Base-by-base conservation (phyloP, 257 asterid species). In the Rhazya stricta region DNA sequence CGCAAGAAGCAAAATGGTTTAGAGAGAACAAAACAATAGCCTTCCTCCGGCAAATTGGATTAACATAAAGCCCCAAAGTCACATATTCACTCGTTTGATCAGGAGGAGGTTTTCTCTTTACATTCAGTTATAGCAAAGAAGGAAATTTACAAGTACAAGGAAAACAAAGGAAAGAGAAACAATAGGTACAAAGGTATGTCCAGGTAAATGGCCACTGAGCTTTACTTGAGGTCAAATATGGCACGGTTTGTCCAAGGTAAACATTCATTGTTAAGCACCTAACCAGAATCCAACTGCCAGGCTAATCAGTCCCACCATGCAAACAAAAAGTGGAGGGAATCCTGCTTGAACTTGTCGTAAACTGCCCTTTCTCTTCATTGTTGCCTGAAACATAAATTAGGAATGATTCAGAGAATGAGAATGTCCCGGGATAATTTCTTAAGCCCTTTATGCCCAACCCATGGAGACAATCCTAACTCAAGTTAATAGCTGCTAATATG, bases 291-390 rank as follows among this genome's bases (percentile, higher is more conserved):
- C 90, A 57, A 81, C 69, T 39, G 81, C 73, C 67, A 86, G 73
- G 48, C 87, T 67, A 45, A 84, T 76, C 48, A 86, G 73, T 42
- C 83, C 81, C 11, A 82, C 84, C 83, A 77, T 73, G 82, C 80
- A 79, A 67, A 86, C 85, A 72, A 80, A 84, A 50, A 82, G 79
- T 2, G 87, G 83, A 34, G 88, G 87, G 53, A 86, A 86, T 37
- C 87, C 87, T 61, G 78, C 80, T 74, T 74, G 84, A 72, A 77
- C 83, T 60, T 50, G 77, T 66, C 76, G 80, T 25, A 41, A 54
- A 6, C 84, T 79, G 51, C 67, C 57, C 34, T 79, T 77, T 67
- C 77, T 80, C 81, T 78, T 81, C 46, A 60, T 37, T 58, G 78
- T 60, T 15, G 74, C 87, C 88, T 86, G 85, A 67, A 68, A 72